Evolutionary conservation across 108 stramenopile species (phyloP), one percentile per base, ranked within the genome.

Genomic region (Nitzschia putrida): DNA sequence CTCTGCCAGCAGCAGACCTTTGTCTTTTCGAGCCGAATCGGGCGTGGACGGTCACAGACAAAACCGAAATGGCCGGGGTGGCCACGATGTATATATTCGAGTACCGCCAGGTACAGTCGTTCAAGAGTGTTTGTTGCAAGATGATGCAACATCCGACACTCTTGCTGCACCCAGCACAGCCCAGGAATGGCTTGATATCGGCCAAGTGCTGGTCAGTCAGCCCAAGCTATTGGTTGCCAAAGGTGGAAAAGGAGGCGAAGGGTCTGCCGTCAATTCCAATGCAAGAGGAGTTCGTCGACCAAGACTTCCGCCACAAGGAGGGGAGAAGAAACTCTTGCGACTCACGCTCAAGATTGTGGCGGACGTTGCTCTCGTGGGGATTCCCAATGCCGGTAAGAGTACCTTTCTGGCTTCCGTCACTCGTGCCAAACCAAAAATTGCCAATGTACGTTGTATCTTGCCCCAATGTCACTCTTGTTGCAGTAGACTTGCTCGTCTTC

Each of bases 81-180:
- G 92, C 22, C 75, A 81, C 55, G 91, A 98, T 79, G 70, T 85
- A 13, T 54, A 73, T 16, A 79, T 98, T 8, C 73, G 88, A 21
- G 96, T 97, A 1, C 98, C 98, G 34, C 92, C 93, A n/a, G 97
- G 96, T 10, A 97, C 96, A 5, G 80, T 98, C 25, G 90, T 98
- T 6, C 88, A 94, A 56, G 92, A 97, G 61, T 83, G 87, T 43
- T 22, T 76, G 11, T 68, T 75, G 34, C 11, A 39, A 53, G 80
- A 81, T 0, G 49, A 76, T 45, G 71, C 51, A 25, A 56, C 13
- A 45, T 74, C 80, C 45, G 38, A 43, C 6, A 74, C 29, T 34
- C 29, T 34, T 34, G n/a, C 29, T 34, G 4, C 29, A 34, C 29
- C 29, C 29, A 34, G 3, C 29, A 34, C 1, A 1, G 4, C 29